phyloP scores from a whole-genome alignment of 352 stramenopile genomes.

The Globisporangium nodosum region DNA sequence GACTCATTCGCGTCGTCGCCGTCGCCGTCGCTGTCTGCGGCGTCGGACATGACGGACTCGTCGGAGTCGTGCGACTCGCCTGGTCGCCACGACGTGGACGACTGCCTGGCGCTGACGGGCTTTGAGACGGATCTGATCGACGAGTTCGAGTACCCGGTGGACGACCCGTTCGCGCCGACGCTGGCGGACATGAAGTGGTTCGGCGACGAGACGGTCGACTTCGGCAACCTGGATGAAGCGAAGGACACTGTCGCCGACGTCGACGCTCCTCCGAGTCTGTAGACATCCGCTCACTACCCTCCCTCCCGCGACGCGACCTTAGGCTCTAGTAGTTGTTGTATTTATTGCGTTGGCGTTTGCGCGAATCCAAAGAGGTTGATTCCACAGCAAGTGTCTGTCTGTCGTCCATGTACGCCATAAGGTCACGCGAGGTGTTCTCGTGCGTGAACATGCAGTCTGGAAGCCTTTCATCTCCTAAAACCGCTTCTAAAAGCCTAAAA shows the following conservation, averaged over 20 bases:
- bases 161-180: constrained; percentile 60
- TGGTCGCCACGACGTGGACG: constrained; percentile 30
- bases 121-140: constrained; percentile 72
- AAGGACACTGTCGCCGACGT: constrained; percentile 2
- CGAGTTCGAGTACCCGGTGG: constrained; percentile 80
- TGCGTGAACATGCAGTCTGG: too few relatives aligned
- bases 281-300: background rate
- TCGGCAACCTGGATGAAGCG: constrained; percentile 30
- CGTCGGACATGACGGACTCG: constrained; percentile 68
- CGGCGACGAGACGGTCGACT: constrained; percentile 37
- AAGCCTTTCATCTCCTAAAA: too few relatives aligned
- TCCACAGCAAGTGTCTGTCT: too few relatives aligned
- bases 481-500: too few relatives aligned
- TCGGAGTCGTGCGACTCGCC: constrained; percentile 51
- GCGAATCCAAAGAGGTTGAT: background rate
- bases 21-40: constrained; percentile 46
- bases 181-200: constrained; percentile 67
- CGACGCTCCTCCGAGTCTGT: constrained; percentile 14
- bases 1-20: constrained; percentile 1
- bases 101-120: constrained; percentile 31
- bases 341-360: background rate
- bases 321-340: background rate
- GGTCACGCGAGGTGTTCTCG: too few relatives aligned
- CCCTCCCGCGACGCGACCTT: background rate
- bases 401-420: too few relatives aligned